Conservation (phyloP, 768 basidiomycete species). For the Hericium erinaceus region DNA sequence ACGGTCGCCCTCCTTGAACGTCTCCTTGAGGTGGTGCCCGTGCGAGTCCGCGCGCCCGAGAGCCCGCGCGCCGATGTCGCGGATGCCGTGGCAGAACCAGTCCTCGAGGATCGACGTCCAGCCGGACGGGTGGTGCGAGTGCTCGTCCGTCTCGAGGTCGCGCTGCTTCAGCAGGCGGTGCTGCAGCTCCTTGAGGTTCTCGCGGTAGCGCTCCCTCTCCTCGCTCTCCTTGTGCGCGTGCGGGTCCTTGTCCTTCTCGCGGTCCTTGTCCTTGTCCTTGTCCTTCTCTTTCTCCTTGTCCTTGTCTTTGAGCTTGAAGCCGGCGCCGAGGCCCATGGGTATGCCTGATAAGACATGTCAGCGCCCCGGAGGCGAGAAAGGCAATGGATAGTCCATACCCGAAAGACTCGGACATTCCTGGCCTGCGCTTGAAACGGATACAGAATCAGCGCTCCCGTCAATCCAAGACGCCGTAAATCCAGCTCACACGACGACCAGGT, state of each 20-base stretch:
- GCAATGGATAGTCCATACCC: constrained; percentile 28
- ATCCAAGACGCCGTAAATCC: neutral
- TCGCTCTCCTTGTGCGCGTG: constrained; percentile 26
- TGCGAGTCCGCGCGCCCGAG: constrained; percentile 17
- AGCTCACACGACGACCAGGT: constrained; percentile 68
- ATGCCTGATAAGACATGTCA: constrained; percentile 38
- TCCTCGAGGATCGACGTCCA: constrained; percentile 75
- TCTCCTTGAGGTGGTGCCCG: constrained; percentile 22
- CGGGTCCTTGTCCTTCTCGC: constrained; percentile 26
- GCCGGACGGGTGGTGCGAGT: constrained; percentile 30
- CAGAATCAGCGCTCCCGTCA: neutral
- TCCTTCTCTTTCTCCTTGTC: constrained; percentile 29
- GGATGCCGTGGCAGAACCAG: constrained; percentile 44
- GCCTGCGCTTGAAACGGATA: constrained; percentile 36
- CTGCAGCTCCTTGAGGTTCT: constrained; percentile 11
- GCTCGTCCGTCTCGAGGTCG: constrained; percentile 5
- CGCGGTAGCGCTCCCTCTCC: constrained; percentile 17
- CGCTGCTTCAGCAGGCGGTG: constrained; percentile 22
- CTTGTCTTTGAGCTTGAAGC: constrained; percentile 54
- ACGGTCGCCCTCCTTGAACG: constrained; percentile 13
- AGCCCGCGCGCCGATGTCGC: constrained; percentile 24
- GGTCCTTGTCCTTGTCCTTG: constrained; percentile 21
- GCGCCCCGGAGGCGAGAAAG: neutral
- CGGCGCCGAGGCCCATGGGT: constrained; percentile 70
- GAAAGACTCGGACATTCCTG: constrained; percentile 79